A percentile compares a stretch with the other conserved stretches of the same genome.
Conservation (phyloP, 2,329 filamentous ascomycete genomes). For the Penicillium hordei region DNA sequence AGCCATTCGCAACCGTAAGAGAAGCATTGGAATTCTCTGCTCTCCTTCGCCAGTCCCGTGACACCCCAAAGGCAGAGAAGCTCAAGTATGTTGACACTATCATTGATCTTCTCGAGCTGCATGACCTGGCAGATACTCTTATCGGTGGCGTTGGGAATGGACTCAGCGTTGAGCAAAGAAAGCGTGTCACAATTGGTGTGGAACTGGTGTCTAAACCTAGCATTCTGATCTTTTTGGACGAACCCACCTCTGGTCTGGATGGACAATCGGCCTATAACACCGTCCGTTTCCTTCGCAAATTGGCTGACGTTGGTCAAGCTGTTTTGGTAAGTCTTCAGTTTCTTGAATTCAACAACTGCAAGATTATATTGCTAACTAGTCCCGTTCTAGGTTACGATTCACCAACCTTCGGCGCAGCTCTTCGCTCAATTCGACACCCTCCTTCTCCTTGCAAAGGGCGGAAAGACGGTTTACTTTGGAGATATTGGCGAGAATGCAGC, state of each 20-base stretch:
- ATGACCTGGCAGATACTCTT: constrained; percentile 62
- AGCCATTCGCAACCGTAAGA: constrained; percentile 61
- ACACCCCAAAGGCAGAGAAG: constrained; percentile 56
- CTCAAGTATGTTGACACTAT: constrained; percentile 62
- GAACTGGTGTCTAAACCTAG: constrained; percentile 67
- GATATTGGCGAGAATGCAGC: constrained; percentile 61
- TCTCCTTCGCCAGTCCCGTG: constrained; percentile 57
- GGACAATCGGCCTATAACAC: constrained; percentile 65
- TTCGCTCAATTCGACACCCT: constrained; percentile 69
- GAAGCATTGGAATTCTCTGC: constrained; percentile 67
- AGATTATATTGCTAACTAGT: neutral
- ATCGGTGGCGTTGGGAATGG: constrained; percentile 44
- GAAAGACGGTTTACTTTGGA: constrained; percentile 69
- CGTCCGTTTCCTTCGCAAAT: constrained; percentile 63
- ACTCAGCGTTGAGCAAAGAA: constrained; percentile 63
- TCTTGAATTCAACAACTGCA: neutral
- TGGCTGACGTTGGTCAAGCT: constrained; percentile 62
- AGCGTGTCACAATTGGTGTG: constrained; percentile 68
- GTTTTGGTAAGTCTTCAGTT: constrained; percentile 46
- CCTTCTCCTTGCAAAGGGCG: constrained; percentile 62
- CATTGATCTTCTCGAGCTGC: constrained; percentile 61
- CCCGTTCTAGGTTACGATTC: constrained; percentile 58
- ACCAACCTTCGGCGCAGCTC: constrained; percentile 64
- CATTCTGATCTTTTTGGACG: constrained; percentile 66
- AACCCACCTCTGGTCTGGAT: constrained; percentile 67